Evolutionary conservation across 306 rosid genomes (phyloP), one percentile per base, ranked within the genome.

Genomic region (Mucuna pruriens): DNA sequence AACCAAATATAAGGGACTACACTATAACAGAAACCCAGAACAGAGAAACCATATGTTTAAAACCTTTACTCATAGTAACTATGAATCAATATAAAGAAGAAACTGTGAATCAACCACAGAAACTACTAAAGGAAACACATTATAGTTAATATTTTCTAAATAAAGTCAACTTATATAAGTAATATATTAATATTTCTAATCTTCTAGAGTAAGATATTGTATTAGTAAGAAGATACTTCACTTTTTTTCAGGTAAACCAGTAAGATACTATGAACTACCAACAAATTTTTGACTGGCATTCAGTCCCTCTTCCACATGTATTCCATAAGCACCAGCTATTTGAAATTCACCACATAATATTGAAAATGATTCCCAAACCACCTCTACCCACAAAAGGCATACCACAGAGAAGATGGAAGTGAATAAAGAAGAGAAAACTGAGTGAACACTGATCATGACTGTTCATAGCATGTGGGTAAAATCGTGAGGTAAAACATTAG

Each of bases 111-210:
- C 49, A 44, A 44, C 1, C 31, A 29, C 31, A 29, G 31, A 29
- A 29, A 29, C 31, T 29, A 29, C 49, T 16, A 39, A 39, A 39
- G 44, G 10, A 39, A 39, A 39, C 44, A 6, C 44, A 39, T 39
- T 39, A 39, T 39, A 25, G 16, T 25, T 51, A 17, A 51, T 51
- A 17, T 51, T 16, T 51, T 51, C 23, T 51, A 25, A 19, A 39
- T 5, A 67, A 9, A 39, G 34, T 45, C 34, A 69, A 16, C 38
- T 45, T 44, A 45, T 69, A 45, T 25, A 68, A 68, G 19, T 12
- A 67, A 40, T 69, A 69, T 66, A 69, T 25, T 4, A 69, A 45
- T 25, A 69, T n/a, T n/a, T n/a, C n/a, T n/a, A n/a, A n/a, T 69
- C 52, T 23, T 44, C 40, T 45, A 69, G 23, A 69, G 29, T 65